Base-by-base conservation (phyloP, 108 stramenopile species). In the Stephanodiscus minutulus region DNA sequence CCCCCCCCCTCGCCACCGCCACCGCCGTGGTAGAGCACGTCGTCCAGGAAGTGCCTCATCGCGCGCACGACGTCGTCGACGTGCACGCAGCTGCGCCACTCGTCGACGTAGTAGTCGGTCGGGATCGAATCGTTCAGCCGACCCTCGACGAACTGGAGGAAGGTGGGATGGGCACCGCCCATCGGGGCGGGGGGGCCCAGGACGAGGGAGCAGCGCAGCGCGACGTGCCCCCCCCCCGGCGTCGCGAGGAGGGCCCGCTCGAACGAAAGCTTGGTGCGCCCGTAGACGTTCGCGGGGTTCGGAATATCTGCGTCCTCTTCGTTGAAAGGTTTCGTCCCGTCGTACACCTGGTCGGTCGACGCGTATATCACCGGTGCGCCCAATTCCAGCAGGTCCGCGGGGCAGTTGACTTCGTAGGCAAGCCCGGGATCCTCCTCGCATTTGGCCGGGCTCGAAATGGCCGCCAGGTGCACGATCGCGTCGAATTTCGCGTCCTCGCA, bases 271-370 rank as follows among this genome's bases (percentile, higher is more conserved):
- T 93, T 93, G 18, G 82, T 85, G 44, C 54, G 63, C 10, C 85
- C 89, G 63, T 93, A 93, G 1, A 85, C 76, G 85, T 93, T 93
- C 50, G 84, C 71, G 27, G 91, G 87, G 9, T 39, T 39, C 8
- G 39, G 1, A 33, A 68, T 69, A 27, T 76, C 63, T 39, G 81
- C 77, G 1, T 13, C 58, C 25, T 80, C 77, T 64, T 87, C 87
- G 9, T 67, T 15, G 55, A 86, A 86, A 66, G 29, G 35, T 31
- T 87, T 73, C 1, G 53, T 79, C 15, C 92, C 92, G 58, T 86
- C 73, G 58, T 89, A 93, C 2, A 91, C 92, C 77, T 93, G 92
- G 82, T 93, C 92, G 18, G 89, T 93, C 5, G 92, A 93, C 25
- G 91, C 53, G n/a, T 85, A 89, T 59, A 90, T 74, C n/a, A 77